phyloP scores from a whole-genome alignment of 2,329 filamentous ascomycete genomes.

The Alternaria arborescens region DNA sequence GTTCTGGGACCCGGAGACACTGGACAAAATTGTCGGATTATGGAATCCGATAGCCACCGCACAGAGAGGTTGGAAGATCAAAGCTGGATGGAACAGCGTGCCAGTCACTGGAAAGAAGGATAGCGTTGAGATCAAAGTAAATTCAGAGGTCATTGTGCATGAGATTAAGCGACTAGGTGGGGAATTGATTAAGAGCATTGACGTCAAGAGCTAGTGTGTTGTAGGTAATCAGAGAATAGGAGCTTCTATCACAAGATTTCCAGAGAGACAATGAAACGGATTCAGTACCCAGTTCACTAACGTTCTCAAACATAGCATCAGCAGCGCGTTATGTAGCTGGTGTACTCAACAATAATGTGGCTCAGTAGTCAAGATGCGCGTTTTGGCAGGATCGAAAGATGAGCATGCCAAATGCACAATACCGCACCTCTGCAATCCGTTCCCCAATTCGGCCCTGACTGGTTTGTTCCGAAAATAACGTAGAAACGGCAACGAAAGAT shows the following conservation, averaged over 20 bases:
- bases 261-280: not conserved
- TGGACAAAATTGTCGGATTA: constrained; percentile 68
- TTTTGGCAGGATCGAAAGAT: not conserved
- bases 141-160: constrained; percentile 71
- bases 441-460: fast-evolving
- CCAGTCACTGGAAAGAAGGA: constrained; percentile 52
- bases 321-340: not conserved
- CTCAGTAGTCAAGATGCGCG: not conserved
- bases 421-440: not conserved
- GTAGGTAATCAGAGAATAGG: not conserved
- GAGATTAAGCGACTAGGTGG: constrained; percentile 74
- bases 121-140: constrained; percentile 65
- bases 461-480: not conserved
- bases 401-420: not conserved
- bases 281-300: not conserved
- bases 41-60: constrained; percentile 67
- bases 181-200: constrained; percentile 62
- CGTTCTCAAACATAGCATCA: not conserved
- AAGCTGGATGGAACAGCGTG: constrained; percentile 72
- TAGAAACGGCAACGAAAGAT: not conserved
- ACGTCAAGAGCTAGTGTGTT: constrained; percentile 26
- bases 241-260: too few species aligned
- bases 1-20: constrained; percentile 72
- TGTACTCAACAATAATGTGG: not conserved
- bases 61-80: constrained; percentile 72